Evolutionary conservation across 176 grass and related monocot genomes (phyloP).

Genomic region (Avena insularis): DNA sequence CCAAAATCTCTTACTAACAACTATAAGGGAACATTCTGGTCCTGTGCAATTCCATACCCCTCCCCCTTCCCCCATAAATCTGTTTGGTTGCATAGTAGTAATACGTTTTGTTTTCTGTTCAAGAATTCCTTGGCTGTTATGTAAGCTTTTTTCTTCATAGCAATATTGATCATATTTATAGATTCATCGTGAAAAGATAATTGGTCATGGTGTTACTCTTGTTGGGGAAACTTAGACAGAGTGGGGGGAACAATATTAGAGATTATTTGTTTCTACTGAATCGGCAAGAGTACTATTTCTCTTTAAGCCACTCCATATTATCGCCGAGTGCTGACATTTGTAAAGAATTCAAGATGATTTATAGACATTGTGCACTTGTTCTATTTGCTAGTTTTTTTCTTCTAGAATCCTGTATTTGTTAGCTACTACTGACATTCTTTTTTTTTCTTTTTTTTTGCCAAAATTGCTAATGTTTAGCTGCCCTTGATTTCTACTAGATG

Average conservation of each 20-base stretch:
- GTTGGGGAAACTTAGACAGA: slow-evolving; percentile 8
- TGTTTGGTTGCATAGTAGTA: not conserved
- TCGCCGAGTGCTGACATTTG: slow-evolving; percentile 3
- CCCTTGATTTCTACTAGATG: slow-evolving; percentile 52
- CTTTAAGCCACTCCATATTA: not conserved
- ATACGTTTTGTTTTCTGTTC: not conserved
- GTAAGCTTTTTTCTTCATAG: too few species aligned
- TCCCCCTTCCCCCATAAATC: not conserved
- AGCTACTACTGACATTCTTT: not conserved
- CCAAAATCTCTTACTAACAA: not conserved
- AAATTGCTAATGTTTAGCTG: slow-evolving; percentile 2
- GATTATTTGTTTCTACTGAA: not conserved
- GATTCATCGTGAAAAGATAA: not conserved
- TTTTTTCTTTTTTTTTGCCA: not conserved
- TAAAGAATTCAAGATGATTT: not conserved
- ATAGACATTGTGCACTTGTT: slow-evolving; percentile 28
- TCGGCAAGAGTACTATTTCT: not conserved
- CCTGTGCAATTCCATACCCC: not conserved
- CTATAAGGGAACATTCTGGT: not conserved
- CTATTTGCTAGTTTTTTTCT: slow-evolving; percentile 8
- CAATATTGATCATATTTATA: not conserved
- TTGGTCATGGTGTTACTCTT: not conserved
- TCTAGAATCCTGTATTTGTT: not conserved
- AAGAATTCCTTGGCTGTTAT: not conserved
- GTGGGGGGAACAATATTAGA: not conserved